phyloP scores from a whole-genome alignment of 345 rosid genomes.

The Populus simonii region DNA sequence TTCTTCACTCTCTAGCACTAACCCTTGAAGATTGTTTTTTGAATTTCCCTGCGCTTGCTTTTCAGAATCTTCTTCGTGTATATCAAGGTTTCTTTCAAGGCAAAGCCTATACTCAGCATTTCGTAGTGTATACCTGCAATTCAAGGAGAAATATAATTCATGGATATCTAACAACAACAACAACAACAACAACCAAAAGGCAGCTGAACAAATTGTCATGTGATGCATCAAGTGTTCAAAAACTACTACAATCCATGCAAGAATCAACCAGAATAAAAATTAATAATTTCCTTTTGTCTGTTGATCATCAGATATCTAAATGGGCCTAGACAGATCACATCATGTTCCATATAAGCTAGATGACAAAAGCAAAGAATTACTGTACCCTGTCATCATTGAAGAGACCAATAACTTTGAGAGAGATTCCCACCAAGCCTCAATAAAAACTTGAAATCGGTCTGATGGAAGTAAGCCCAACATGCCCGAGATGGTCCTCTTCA shows the following conservation, averaged over 20 bases:
- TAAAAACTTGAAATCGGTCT: constrained; percentile 79
- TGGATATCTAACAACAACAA: not conserved
- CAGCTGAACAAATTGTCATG: not conserved
- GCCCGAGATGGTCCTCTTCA: constrained; percentile 95
- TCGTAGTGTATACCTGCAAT: constrained; percentile 70
- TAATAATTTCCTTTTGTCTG: not conserved
- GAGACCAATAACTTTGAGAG: constrained; percentile 83
- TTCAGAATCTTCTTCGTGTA: constrained; percentile 42
- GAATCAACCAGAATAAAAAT: not conserved
- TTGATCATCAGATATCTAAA: not conserved
- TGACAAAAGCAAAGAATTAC: not conserved
- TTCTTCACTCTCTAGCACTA: constrained; percentile 30
- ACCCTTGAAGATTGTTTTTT: constrained; percentile 40
- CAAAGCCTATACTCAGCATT: constrained; percentile 95
- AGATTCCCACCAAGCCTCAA: constrained; percentile 91
- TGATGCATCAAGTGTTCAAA: constrained; percentile 4
- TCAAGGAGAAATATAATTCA: constrained; percentile 14
- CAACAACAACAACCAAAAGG: not conserved
- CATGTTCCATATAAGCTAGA: not conserved
- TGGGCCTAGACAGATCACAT: not conserved
- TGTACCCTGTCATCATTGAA: constrained; percentile 98
- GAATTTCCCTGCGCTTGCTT: constrained; percentile 36
- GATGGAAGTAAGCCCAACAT: constrained; percentile 98
- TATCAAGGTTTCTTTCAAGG: constrained; percentile 76
- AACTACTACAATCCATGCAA: not conserved